Conservation (phyloP, 805 yeast genomes). For the Pachysolen tannophilus region DNA sequence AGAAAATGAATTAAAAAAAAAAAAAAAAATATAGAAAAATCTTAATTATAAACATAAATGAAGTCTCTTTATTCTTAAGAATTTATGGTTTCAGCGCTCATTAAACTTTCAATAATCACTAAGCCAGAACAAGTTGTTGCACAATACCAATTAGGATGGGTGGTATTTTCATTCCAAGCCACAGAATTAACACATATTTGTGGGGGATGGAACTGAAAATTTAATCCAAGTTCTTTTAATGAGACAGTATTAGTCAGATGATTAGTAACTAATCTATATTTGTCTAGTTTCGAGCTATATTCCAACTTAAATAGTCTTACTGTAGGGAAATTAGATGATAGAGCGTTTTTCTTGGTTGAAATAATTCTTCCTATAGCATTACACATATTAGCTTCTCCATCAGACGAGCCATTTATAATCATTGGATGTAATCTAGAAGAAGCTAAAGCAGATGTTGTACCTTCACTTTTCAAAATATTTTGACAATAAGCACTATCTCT, state of each 20-base stretch:
- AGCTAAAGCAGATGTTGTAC: slow-evolving; percentile 31
- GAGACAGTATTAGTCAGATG: slow-evolving; percentile 26
- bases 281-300: slow-evolving; percentile 27
- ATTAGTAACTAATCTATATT: slow-evolving; percentile 31
- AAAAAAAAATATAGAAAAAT: no score
- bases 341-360: slow-evolving; percentile 10
- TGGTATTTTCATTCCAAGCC: slow-evolving; percentile 49
- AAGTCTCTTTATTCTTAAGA: no score
- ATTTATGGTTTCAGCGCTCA: background rate
- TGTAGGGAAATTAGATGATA: slow-evolving; percentile 2
- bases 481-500: slow-evolving; percentile 1
- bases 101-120: slow-evolving; percentile 33
- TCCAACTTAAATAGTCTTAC: slow-evolving; percentile 26
- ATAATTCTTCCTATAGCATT: slow-evolving; percentile 27
- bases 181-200: slow-evolving; percentile 39
- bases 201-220: slow-evolving; percentile 35
- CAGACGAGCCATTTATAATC: slow-evolving; percentile 38
- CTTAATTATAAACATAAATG: no score
- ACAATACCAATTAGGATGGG: slow-evolving; percentile 40
- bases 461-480: slow-evolving; percentile 23
- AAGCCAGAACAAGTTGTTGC: slow-evolving; percentile 46
- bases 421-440: slow-evolving; percentile 39
- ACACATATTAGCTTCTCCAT: slow-evolving; percentile 35
- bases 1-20: no score
- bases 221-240: slow-evolving; percentile 23